phyloP scores from a whole-genome alignment of 2,329 filamentous ascomycete genomes.

The Aureobasidium lini region DNA sequence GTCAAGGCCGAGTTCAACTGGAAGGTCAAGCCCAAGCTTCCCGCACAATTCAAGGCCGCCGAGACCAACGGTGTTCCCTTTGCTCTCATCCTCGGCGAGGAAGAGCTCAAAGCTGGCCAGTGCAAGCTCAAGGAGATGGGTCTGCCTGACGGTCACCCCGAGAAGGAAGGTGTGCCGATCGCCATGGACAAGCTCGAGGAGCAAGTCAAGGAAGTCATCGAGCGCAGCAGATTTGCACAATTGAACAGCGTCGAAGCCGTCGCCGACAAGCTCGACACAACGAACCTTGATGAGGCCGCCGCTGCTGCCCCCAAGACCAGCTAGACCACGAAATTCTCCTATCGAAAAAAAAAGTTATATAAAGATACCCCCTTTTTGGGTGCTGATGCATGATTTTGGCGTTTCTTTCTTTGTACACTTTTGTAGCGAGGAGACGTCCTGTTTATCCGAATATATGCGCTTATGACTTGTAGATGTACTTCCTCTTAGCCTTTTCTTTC shows the following conservation, averaged over 20 bases:
- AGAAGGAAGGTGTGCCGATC: conserved; percentile 81
- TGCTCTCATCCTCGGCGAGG: conserved; percentile 82
- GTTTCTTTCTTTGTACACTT: neutral
- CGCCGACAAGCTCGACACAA: conserved; percentile 12
- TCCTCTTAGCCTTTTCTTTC: no score
- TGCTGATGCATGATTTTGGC: neutral
- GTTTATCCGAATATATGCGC: neutral
- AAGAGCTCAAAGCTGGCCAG: conserved; percentile 75
- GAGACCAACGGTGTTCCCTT: conserved; percentile 74
- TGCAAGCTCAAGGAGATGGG: conserved; percentile 84
- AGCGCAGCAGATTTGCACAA: conserved; percentile 22
- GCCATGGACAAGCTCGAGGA: conserved; percentile 54
- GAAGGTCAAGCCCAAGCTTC: conserved; percentile 86
- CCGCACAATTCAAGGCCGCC: conserved; percentile 83
- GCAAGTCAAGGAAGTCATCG: conserved; percentile 52
- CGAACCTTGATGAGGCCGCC: conserved; percentile 19
- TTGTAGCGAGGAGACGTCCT: neutral
- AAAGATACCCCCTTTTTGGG: conserved; percentile 7
- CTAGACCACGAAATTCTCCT: neutral
- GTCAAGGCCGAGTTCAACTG: conserved; percentile 87
- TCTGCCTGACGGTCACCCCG: conserved; percentile 70
- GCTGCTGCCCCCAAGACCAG: conserved; percentile 18
- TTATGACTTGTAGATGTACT: neutral
- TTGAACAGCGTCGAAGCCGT: conserved; percentile 21
- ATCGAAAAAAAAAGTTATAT: neutral